Conservation (phyloP, 1,284 basidiomycete genomes). For the Apiotrichum mycotoxinovorans region DNA sequence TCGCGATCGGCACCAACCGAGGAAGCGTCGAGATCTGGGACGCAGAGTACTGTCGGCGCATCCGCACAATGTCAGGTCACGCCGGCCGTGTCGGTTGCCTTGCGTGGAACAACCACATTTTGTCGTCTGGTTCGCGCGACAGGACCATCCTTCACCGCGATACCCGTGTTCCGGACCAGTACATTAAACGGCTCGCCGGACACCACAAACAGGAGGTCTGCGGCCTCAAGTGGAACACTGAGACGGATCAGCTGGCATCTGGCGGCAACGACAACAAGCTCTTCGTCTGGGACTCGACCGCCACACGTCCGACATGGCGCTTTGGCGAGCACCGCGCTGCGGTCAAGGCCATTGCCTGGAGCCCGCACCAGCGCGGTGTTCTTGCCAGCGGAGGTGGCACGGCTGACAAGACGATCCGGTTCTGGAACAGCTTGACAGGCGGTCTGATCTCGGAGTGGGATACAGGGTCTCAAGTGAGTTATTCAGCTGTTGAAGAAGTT, state of each 20-base stretch:
- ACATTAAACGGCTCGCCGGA: constrained; percentile 71
- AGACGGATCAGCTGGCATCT: constrained; percentile 74
- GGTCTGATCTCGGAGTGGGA: constrained; percentile 79
- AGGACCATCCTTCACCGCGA: constrained; percentile 88
- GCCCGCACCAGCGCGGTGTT: constrained; percentile 86
- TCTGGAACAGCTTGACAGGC: constrained; percentile 93
- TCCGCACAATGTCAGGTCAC: constrained; percentile 81
- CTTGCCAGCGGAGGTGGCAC: constrained; percentile 97
- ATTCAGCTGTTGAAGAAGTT: neutral
- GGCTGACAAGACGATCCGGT: constrained; percentile 93
- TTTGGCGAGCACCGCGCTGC: constrained; percentile 96
- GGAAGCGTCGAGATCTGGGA: constrained; percentile 94
- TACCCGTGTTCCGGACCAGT: constrained; percentile 67
- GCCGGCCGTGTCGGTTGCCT: constrained; percentile 83
- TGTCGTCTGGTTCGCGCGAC: constrained; percentile 89
- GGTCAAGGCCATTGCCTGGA: constrained; percentile 97
- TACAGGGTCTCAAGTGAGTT: constrained; percentile 82
- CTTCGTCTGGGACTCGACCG: constrained; percentile 81
- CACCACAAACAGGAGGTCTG: constrained; percentile 92
- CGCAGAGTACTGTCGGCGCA: constrained; percentile 69
- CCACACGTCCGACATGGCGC: constrained; percentile 74
- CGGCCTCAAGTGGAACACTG: constrained; percentile 84
- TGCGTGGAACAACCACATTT: constrained; percentile 86
- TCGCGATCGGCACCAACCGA: constrained; percentile 86
- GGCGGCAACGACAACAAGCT: constrained; percentile 99